Base-by-base conservation (phyloP, 2,329 filamentous ascomycete genomes). In the Colletotrichum abscissum region DNA sequence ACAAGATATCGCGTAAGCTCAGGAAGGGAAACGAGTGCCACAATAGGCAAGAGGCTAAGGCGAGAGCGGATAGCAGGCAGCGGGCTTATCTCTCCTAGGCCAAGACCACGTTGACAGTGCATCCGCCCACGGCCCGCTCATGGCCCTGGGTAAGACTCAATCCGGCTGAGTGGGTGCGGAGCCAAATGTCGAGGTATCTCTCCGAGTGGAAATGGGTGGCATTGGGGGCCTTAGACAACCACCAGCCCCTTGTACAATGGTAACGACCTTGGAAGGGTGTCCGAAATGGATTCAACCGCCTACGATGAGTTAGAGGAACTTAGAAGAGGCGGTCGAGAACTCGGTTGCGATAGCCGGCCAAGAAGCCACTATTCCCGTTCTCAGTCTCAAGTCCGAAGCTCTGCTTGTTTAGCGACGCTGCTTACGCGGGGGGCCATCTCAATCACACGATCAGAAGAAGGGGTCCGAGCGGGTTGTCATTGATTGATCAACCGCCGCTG, bases 91-190 rank as follows among this genome's bases (percentile, higher is more conserved):
- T 42, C 11, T 38, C 59, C 38, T 22, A 46, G n/a, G 58, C 33
- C n/a, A 63, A 55, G 22, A 35, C 33, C 57, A 67, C 28, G 7
- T 9, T 28, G 30, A 62, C 26, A 7, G 24, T 22, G 28, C 11
- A 33, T 46, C 8, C 4, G 49, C 46, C 22, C 28, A 49, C 59
- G 69, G 49, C 35, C 69, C 22, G 57, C n/a, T 16, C 62, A n/a
- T 22, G n/a, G 14, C 63, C 63, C n/a, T 42, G 14, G 30, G 42
- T 22, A 49, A 9, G 56, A 24, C 28, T 38, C 35, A 26, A 57
- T 58, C 58, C 65, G 52, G 19, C 14, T 12, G 52, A 4, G 26
- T 63, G 69, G 52, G 52, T 63, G 49, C 64, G 52, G 38, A 69
- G 49, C 38, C 26, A 24, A 26, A 54, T 28, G 12, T 14, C 24